Evolutionary conservation across 495 filamentous ascomycete genomes (phyloP), one percentile per base, ranked within the genome.

Genomic region (Trichoderma asperelloides): DNA sequence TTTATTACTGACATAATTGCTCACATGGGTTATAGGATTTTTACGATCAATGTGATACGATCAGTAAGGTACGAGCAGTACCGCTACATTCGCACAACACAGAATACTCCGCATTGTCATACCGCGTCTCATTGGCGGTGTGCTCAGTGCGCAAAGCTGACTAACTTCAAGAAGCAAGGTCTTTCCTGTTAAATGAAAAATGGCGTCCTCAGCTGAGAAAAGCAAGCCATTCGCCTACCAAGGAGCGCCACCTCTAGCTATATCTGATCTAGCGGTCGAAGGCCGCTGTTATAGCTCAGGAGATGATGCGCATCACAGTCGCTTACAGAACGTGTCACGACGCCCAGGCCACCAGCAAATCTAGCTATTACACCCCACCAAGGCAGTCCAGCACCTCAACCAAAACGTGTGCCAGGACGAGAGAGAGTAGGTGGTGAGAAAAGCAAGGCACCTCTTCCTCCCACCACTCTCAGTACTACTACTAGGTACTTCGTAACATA

Each of bases 171-270:
- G 25, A 18, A 30, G 55, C n/a, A 60, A 30, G 3, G 23, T 13
- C n/a, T 13, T 25, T 21, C n/a, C 16, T 7, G 16, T 18, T 60
- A 15, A 28, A 18, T 37, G 33, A 37, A 47, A 18, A 60, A 16
- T 60, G 27, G 55, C 55, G 55, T 60, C 28, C 30, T 60, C 55
- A 60, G 55, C 55, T 60, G 55, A 60, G 55, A 30, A 60, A 18
- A 30, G 15, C 15, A 23, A 60, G 55, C 55, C 55, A 23, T 23
- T 60, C 55, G n/a, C 5, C 55, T 60, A 60, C 9, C 8, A 28
- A 5, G 13, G n/a, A 60, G 27, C 27, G 55, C 55, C 27, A 30
- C 25, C 55, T 18, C 55, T 60, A 60, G 16, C 55, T 33, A 30
- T 5, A 28, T 18, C 25, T 21, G n/a, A 28, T 18, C 13, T 60